phyloP scores from a whole-genome alignment of 2,329 filamentous ascomycete species.

The Sordariomycetes sp. region DNA sequence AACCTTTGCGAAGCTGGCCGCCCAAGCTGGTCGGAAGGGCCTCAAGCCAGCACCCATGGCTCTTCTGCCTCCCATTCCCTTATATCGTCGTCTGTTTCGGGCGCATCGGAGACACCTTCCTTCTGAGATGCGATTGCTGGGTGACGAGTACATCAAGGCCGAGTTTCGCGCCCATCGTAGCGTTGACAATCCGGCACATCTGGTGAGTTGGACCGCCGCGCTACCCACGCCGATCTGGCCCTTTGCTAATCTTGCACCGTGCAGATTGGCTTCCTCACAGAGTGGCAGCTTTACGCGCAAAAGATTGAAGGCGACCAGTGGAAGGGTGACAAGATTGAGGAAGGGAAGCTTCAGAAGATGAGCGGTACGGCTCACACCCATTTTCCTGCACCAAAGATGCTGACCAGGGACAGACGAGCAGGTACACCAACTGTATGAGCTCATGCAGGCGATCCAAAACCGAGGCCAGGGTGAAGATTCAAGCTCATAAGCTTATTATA shows the following conservation, averaged over 20 bases:
- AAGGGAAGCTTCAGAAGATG: conserved; percentile 81
- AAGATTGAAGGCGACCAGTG: conserved; percentile 81
- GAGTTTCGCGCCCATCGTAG: conserved; percentile 81
- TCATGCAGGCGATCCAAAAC: conserved; percentile 72
- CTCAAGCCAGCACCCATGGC: conserved; percentile 42
- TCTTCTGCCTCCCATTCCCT: conserved; percentile 75
- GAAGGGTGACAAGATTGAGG: conserved; percentile 77
- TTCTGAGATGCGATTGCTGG: conserved; percentile 66
- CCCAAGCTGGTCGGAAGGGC: conserved; percentile 22
- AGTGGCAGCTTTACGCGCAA: conserved; percentile 95
- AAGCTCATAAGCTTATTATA: conserved; percentile 7
- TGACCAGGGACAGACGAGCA: conserved; percentile 62
- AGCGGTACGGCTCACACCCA: conserved; percentile 76
- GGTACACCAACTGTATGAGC: conserved; percentile 83
- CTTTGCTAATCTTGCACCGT: background rate
- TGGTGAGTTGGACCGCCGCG: conserved; percentile 46
- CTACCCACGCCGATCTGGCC: background rate
- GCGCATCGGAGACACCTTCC: conserved; percentile 75
- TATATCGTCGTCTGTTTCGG: conserved; percentile 82
- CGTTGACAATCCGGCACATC: conserved; percentile 84
- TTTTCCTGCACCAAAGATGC: too few species aligned
- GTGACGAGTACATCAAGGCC: conserved; percentile 86
- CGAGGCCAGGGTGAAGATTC: conserved; percentile 15
- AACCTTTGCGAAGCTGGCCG: conserved; percentile 22
- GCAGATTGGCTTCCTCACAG: conserved; percentile 88